Conservation (phyloP, 2,329 filamentous ascomycete genomes). For the Talaromyces islandicus region DNA sequence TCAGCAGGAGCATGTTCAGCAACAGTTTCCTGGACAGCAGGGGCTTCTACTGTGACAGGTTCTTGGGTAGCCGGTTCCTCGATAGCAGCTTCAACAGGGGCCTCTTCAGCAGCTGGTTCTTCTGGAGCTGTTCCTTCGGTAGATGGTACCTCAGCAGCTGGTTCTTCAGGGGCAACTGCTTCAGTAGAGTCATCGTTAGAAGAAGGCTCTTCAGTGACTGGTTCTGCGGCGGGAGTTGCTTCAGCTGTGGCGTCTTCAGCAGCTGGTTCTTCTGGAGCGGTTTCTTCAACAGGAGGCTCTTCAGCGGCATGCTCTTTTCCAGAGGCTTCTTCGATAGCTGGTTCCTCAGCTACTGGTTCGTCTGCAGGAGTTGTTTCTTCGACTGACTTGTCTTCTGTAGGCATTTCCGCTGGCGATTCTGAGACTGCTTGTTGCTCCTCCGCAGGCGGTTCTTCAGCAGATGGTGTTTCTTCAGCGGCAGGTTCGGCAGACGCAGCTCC, state of each 20-base stretch:
- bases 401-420: background rate
- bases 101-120: slow-evolving; percentile 9
- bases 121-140: slow-evolving; percentile 13
- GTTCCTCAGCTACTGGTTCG: slow-evolving; percentile 13
- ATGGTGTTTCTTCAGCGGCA: slow-evolving; percentile 7
- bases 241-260: slow-evolving; percentile 5
- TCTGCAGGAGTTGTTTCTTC: slow-evolving; percentile 4
- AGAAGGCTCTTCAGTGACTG: slow-evolving; percentile 13
- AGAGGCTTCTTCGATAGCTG: slow-evolving; percentile 7
- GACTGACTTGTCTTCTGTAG: background rate
- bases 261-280: slow-evolving; percentile 11
- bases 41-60: no score
- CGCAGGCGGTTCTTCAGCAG: slow-evolving; percentile 16
- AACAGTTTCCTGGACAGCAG: slow-evolving; percentile 11
- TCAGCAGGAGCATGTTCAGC: slow-evolving; percentile 9
- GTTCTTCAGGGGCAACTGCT: slow-evolving; percentile 14
- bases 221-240: slow-evolving; percentile 8
- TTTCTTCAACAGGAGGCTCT: slow-evolving; percentile 12
- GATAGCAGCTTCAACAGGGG: slow-evolving; percentile 9
- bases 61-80: slow-evolving; percentile 14
- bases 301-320: slow-evolving; percentile 12
- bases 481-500: slow-evolving; percentile 1
- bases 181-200: slow-evolving; percentile 10
- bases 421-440: background rate
- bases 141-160: slow-evolving; percentile 8